phyloP scores from a whole-genome alignment of 2,329 filamentous ascomycete genomes.

The Xylogone sp. region DNA sequence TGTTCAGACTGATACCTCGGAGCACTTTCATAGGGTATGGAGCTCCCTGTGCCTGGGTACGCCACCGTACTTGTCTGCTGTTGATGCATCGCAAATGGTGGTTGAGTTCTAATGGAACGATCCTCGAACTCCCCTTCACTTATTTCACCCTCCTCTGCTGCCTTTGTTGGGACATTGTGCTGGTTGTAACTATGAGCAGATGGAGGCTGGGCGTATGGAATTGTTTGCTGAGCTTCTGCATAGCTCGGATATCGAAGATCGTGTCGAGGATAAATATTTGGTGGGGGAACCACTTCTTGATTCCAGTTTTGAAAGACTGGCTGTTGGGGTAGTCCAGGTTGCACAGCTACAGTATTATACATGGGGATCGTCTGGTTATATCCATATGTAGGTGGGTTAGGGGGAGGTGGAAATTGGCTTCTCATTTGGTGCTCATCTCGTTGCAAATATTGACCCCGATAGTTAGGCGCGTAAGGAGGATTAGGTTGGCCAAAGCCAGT shows the following conservation, averaged over 20 bases:
- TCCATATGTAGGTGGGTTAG: constrained; percentile 22
- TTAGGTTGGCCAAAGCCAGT: constrained; percentile 21
- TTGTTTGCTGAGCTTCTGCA: constrained; percentile 10
- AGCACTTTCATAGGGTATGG: background rate
- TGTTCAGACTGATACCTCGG: background rate
- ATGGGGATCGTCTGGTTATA: constrained; percentile 22
- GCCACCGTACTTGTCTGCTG: background rate
- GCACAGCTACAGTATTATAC: constrained; percentile 21
- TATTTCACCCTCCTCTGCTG: constrained; percentile 70
- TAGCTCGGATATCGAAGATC: constrained; percentile 13
- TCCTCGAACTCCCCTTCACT: constrained; percentile 65
- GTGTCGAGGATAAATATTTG: constrained; percentile 14
- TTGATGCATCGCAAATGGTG: background rate
- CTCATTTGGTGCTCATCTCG: constrained; percentile 12
- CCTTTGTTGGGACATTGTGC: constrained; percentile 12
- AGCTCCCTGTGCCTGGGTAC: background rate
- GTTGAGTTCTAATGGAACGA: background rate
- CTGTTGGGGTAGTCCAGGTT: constrained; percentile 21
- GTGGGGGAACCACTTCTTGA: constrained; percentile 20
- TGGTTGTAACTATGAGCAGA: constrained; percentile 9
- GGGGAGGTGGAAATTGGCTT: constrained; percentile 17
- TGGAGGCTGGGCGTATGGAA: constrained; percentile 5
- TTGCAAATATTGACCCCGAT: constrained; percentile 21
- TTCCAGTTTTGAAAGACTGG: constrained; percentile 28
- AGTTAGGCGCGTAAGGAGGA: constrained; percentile 21